A percentile compares a stretch with the other conserved stretches of the same genome.
Conservation (phyloP, 2,329 filamentous ascomycete genomes). For the Endoconidiophora laricicola region DNA sequence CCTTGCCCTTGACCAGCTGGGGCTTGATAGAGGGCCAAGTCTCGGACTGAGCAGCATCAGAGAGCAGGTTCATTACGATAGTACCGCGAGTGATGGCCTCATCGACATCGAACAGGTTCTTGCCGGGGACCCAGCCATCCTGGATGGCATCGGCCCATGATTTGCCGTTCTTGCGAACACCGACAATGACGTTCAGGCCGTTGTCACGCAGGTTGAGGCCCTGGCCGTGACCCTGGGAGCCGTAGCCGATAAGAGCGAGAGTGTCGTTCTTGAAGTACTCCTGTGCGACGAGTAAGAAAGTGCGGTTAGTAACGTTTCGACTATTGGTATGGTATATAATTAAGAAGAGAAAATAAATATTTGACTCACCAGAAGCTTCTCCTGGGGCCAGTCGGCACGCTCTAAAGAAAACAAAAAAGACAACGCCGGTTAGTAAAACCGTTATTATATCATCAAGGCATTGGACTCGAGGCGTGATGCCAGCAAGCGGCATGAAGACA, state of each 20-base stretch:
- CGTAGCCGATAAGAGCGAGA: constrained; percentile 96
- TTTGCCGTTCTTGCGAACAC: constrained; percentile 94
- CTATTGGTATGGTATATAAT: neutral
- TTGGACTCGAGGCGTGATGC: neutral
- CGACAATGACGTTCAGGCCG: constrained; percentile 96
- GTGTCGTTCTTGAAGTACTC: constrained; percentile 99
- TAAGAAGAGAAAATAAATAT: neutral
- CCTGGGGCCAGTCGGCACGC: constrained; percentile 93
- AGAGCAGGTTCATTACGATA: constrained; percentile 98
- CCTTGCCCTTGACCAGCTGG: constrained; percentile 96
- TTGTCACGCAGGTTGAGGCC: constrained; percentile 99
- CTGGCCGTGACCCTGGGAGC: constrained; percentile 94
- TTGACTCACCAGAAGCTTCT: constrained; percentile 79
- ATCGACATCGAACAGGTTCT: constrained; percentile 97
- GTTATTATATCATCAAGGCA: neutral
- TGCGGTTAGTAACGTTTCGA: constrained; percentile 2
- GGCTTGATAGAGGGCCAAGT: constrained; percentile 98
- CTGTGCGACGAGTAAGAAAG: constrained; percentile 26
- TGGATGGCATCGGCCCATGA: constrained; percentile 96
- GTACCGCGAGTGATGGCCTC: constrained; percentile 88
- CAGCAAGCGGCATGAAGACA: constrained; percentile 6
- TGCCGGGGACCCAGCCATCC: constrained; percentile 95
- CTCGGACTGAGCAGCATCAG: constrained; percentile 94
- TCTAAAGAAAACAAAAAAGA: constrained; percentile 35
- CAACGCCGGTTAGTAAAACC: constrained; percentile 2